Evolutionary conservation across 2,329 filamentous ascomycete species (phyloP), one percentile per base, ranked within the genome.

Genomic region (Diaporthe citri): DNA sequence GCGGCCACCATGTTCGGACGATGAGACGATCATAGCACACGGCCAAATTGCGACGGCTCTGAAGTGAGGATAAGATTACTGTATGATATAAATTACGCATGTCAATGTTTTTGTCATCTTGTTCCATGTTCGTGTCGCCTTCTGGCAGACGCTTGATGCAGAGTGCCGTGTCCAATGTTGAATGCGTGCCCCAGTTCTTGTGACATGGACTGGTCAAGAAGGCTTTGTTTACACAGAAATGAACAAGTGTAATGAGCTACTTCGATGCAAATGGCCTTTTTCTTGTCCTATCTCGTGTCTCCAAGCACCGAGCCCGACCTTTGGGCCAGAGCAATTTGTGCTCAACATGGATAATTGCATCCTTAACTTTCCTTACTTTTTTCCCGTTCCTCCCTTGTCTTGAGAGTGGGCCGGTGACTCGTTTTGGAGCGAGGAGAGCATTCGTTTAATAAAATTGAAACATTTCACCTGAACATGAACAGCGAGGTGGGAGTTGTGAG

Each of bases 41-140:
- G 34, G 69, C 62, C 67, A 43, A 56, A 56, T 43, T 64, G 73
- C 67, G 51, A 57, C 64, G 74, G 72, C 39, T 72, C 43, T n/a
- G 62, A 67, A 48, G 70, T 75, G 72, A 46, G 75, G 60, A 72
- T 74, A 70, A 74, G 71, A 73, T 51, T 71, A 73, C 55, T 71
- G 70, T 76, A 75, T 59, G 74, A 73, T 74, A 72, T 76, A 71
- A 60, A 75, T 72, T 55, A 76, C 56, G 59, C 59, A 69, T 55
- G 57, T 66, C 60, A 52, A 66, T 36, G 57, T 51, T 39, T 41
- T 28, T 39, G 31, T 41, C 34, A 69, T 41, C 48, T 41, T 34
- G 17, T 55, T 31, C 7, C 22, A 39, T 28, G 10, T 28, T 17
- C 25, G 8, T 31, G 20, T 36, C 20, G 8, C n/a, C 39, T 43